These are phyloP conservation scores for Bothriochloa decipiens DNA, from an alignment of 176 grass and related monocot species.

Conservation along the genomic window DNA sequence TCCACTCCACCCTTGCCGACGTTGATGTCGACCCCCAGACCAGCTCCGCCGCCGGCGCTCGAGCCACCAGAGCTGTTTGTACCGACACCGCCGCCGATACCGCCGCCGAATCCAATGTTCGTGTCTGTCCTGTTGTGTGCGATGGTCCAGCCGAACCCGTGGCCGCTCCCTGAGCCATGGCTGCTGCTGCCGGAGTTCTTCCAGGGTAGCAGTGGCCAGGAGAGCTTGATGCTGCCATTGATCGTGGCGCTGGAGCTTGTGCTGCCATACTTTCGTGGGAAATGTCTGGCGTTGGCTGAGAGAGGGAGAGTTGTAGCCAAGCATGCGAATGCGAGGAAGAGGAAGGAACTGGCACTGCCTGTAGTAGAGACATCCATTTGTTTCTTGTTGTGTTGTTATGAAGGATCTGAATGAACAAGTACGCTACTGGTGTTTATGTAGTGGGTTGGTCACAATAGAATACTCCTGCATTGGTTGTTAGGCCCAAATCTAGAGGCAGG, in stretches of 20 bases:
- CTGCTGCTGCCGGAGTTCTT: neutral
- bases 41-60: constrained; percentile 54
- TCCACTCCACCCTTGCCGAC: constrained; percentile 46
- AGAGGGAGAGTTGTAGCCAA: neutral
- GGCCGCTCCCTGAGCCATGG: constrained; percentile 48
- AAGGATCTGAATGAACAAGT: neutral
- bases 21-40: constrained; percentile 55
- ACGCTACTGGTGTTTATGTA: constrained; percentile 33
- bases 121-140: constrained; percentile 42
- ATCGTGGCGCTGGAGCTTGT: neutral
- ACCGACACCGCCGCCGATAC: constrained; percentile 49
- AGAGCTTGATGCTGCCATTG: constrained; percentile 30
- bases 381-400: neutral
- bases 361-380: constrained; percentile 32
- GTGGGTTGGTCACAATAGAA: neutral
- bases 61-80: constrained; percentile 31
- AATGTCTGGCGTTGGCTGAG: constrained; percentile 27
- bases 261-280: neutral
- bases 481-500: constrained; percentile 48
- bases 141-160: constrained; percentile 47
- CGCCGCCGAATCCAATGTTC: constrained; percentile 45
- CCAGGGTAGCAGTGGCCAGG: neutral
- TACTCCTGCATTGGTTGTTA: neutral
- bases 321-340: neutral
- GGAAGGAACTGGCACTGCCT: neutral